Evolutionary conservation across 2,329 filamentous ascomycete genomes (phyloP).

Genomic region (Cylindrodendrum hubeiense): DNA sequence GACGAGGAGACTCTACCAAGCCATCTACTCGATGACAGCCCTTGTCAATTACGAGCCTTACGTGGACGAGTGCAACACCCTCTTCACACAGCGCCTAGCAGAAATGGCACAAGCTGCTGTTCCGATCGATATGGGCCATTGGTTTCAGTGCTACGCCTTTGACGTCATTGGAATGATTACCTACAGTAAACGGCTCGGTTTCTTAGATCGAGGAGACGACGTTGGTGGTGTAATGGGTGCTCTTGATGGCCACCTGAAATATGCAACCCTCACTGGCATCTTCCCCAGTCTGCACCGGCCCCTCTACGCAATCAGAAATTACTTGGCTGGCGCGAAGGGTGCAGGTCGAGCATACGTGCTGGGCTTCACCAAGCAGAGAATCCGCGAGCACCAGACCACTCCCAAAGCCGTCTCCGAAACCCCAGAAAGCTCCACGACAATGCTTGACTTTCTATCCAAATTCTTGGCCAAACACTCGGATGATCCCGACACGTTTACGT

Average conservation of each 20-base stretch:
- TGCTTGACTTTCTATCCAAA: slow-evolving; percentile 39
- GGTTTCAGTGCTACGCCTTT: slow-evolving; percentile 56
- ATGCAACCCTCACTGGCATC: slow-evolving; percentile 42
- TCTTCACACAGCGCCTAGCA: slow-evolving; percentile 44
- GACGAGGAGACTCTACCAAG: slow-evolving; percentile 45
- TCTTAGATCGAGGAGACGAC: slow-evolving; percentile 51
- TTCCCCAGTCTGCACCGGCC: slow-evolving; percentile 33
- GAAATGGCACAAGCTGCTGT: slow-evolving; percentile 38
- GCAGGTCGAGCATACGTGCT: slow-evolving; percentile 30
- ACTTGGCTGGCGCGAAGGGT: slow-evolving; percentile 33
- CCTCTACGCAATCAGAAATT: slow-evolving; percentile 37
- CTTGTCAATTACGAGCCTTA: slow-evolving; percentile 50
- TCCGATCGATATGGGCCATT: slow-evolving; percentile 48
- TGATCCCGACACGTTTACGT: slow-evolving; percentile 26
- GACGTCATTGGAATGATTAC: slow-evolving; percentile 55
- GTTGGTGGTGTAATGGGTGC: slow-evolving; percentile 43
- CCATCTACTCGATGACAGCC: slow-evolving; percentile 49
- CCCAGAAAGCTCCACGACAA: slow-evolving; percentile 8
- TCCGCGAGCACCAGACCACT: slow-evolving; percentile 27
- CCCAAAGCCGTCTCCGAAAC: slow-evolving; percentile 23
- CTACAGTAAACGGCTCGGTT: slow-evolving; percentile 50
- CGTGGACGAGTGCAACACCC: slow-evolving; percentile 47
- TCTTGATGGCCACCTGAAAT: slow-evolving; percentile 41
- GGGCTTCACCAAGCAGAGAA: slow-evolving; percentile 30
- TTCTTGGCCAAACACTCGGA: slow-evolving; percentile 35